These are phyloP conservation scores for Cystoisospora suis DNA, from an alignment of 169 alveolate species.

Conservation along the genomic window DNA sequence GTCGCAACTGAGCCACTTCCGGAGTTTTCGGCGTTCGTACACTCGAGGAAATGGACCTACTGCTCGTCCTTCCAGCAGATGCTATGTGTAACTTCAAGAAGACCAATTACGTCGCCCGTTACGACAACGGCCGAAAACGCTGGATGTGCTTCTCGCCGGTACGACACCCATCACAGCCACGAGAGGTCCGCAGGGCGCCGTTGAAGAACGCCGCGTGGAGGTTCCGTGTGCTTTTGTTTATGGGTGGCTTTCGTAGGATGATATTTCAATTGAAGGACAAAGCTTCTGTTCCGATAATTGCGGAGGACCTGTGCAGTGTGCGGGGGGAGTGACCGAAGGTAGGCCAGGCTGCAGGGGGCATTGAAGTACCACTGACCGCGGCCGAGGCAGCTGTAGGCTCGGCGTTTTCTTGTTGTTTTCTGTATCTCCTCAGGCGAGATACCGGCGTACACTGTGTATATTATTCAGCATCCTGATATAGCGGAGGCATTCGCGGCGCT, in stretches of 20 bases:
- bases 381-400: too few relatives aligned
- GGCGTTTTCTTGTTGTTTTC: background rate
- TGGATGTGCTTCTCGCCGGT: constrained; percentile 24
- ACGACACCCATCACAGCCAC: background rate
- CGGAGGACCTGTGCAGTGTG: constrained; percentile 10
- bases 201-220: background rate
- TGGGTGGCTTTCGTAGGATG: background rate
- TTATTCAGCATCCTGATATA: background rate
- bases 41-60: background rate
- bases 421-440: background rate
- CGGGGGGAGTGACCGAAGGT: background rate
- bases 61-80: constrained; percentile 18
- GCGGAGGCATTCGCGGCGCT: constrained; percentile 30
- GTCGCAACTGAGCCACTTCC: background rate
- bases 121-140: background rate
- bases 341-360: background rate
- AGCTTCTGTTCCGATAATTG: constrained; percentile 1
- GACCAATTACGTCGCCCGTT: background rate
- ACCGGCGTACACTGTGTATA: background rate
- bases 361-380: background rate
- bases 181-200: too few relatives aligned
- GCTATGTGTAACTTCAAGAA: constrained; percentile 16
- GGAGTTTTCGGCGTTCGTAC: background rate
- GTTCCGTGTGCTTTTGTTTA: background rate
- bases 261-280: background rate